Conservation (phyloP, 2,329 filamentous ascomycete species). For the Pyricularia pennisetigena region DNA sequence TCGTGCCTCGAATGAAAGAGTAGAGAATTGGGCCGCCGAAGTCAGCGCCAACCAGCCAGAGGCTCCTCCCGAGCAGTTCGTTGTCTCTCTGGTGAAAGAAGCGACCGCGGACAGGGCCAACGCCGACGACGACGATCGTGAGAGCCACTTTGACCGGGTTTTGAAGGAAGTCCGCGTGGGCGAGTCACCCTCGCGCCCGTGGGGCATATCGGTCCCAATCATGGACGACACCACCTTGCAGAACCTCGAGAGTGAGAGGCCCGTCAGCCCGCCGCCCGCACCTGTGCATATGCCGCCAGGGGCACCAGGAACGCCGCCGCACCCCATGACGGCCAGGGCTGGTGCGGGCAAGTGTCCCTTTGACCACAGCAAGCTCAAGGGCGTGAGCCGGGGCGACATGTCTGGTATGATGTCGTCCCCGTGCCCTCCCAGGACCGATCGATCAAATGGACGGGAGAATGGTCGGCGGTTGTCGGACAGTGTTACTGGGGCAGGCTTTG, state of each 20-base stretch:
- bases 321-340: conserved; percentile 2
- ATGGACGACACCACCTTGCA: conserved; percentile 29
- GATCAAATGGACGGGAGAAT: neutral
- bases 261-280: conserved; percentile 47
- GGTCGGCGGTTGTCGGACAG: neutral
- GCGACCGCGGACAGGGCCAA: conserved; percentile 9
- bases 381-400: conserved; percentile 1
- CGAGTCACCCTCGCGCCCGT: conserved; percentile 85
- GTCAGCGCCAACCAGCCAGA: conserved; percentile 47
- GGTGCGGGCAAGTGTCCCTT: conserved; percentile 47
- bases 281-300: conserved; percentile 37
- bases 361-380: conserved; percentile 19
- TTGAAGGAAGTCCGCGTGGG: conserved; percentile 86
- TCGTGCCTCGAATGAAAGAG: conserved; percentile 54
- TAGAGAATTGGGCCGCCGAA: conserved; percentile 77
- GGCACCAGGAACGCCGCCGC: neutral
- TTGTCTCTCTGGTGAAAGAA: conserved; percentile 8
- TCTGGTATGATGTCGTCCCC: conserved; percentile 2
- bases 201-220: conserved; percentile 77
- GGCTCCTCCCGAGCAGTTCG: conserved; percentile 14
- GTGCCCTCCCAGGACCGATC: conserved; percentile 5
- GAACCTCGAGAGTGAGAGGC: conserved; percentile 25
- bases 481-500: neutral
- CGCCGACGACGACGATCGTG: conserved; percentile 34
- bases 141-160: conserved; percentile 71